phyloP scores from a whole-genome alignment of 2,329 filamentous ascomycete species.

The Ophiostoma triangulosporum region DNA sequence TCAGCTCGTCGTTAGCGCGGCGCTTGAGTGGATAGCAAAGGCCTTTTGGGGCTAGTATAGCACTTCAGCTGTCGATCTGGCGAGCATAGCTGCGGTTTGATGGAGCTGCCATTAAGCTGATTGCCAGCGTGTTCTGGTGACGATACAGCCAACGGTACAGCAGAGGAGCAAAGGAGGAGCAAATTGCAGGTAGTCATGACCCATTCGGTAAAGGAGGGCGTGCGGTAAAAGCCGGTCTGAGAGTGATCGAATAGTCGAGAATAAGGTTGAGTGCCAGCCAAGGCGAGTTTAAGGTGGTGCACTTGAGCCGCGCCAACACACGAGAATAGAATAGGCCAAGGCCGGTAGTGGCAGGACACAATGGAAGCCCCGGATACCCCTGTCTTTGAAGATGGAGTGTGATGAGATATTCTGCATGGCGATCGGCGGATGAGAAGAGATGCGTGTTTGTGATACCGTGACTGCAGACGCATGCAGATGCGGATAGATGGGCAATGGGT shows the following conservation, averaged over 20 bases:
- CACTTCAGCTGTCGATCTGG: slow-evolving; percentile 5
- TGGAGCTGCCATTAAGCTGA: background rate
- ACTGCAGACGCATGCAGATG: too few species aligned
- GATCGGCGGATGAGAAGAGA: too few species aligned
- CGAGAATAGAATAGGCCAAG: background rate
- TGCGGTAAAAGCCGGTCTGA: background rate
- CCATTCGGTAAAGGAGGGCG: slow-evolving; percentile 7
- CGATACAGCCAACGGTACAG: too few species aligned
- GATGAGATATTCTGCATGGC: background rate
- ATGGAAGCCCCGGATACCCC: background rate
- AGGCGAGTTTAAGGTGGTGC: background rate
- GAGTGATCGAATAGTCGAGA: background rate
- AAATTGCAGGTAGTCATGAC: slow-evolving; percentile 1
- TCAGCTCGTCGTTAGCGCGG: slow-evolving; percentile 1
- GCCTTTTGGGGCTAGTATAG: background rate
- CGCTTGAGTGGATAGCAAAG: background rate
- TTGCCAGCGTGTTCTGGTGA: background rate
- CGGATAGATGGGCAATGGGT: too few species aligned
- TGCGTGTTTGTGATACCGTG: too few species aligned
- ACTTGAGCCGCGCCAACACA: background rate
- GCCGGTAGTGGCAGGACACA: background rate
- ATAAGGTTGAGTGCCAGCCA: background rate
- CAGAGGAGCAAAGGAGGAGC: background rate
- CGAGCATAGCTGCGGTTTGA: background rate
- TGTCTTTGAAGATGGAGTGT: background rate